Evolutionary conservation across 352 stramenopile genomes (phyloP), one percentile per base, ranked within the genome.

Genomic region (Phytophthora pluvialis): DNA sequence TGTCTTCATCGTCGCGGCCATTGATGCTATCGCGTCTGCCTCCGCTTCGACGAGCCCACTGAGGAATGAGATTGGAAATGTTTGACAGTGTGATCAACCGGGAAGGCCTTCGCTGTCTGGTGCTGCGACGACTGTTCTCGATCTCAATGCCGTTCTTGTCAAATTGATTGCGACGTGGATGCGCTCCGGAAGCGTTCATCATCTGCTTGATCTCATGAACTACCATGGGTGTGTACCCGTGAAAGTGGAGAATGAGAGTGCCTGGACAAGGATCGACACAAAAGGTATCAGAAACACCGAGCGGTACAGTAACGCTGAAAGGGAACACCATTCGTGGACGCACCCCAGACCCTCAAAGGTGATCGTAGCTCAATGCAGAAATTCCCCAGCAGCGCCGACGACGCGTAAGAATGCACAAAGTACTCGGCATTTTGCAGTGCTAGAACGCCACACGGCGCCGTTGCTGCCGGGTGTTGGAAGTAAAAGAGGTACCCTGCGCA

Each of bases 161-260:
- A 38, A 62, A 63, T 13, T 76, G 40, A 12, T 51, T 53, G 2
- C 55, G 69, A 13, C 67, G 70, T 49, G 69, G 57, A 6, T 60
- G 61, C 11, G 81, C 75, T 15, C 83, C 85, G 3, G 78, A 77
- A 8, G 63, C 55, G 31, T 85, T 73, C 39, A 94, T 75, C 25
- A 78, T 75, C n/a, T 73, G 67, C 55, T 91, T 78, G 4, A 91
- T 64, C n/a, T 84, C 74, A 13, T 69, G 55, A 2, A 76, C 65
- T 49, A 77, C 80, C 48, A 66, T 65, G 0, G 77, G 55, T n/a
- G 73, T 70, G 9, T 77, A 86, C 28, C 73, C 73, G 62, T 94
- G 83, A 44, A 88, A 92, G 53, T 94, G 83, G 33, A 94, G 61
- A 50, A 94, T 88, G 28, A 91, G 65, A 38, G 80, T 89, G n/a